Conservation (phyloP, 1,284 basidiomycete genomes). For the Fereydounia khargensis region DNA sequence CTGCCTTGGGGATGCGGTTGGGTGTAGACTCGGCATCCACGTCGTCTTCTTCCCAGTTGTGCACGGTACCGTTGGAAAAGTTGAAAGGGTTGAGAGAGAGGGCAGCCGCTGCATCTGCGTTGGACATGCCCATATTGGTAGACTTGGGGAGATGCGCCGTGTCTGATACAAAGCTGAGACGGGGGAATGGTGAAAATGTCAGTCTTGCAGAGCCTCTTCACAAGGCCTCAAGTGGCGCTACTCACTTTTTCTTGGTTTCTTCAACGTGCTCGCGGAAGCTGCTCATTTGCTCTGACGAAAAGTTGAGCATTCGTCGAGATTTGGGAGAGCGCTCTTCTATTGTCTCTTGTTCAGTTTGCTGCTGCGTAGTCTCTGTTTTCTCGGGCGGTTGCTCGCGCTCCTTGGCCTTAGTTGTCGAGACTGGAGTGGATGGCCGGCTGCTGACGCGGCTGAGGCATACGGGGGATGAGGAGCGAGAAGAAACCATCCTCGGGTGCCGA, state of each 20-base stretch:
- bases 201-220: background rate
- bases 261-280: slow-evolving; percentile 18
- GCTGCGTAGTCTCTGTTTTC: slow-evolving; percentile 8
- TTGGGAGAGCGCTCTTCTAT: background rate
- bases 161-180: slow-evolving; percentile 11
- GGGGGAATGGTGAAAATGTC: background rate
- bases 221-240: background rate
- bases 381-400: too few relatives aligned
- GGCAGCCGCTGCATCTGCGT: slow-evolving; percentile 22
- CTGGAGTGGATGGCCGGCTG: slow-evolving; percentile 1
- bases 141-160: slow-evolving; percentile 32
- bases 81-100: slow-evolving; percentile 32
- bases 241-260: slow-evolving; percentile 16
- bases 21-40: slow-evolving; percentile 9
- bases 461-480: slow-evolving; percentile 9
- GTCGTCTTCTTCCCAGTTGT: slow-evolving; percentile 31
- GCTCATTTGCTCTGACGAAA: slow-evolving; percentile 14
- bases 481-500: background rate
- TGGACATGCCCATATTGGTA: slow-evolving; percentile 36
- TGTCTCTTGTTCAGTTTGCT: background rate
- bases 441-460: slow-evolving; percentile 3
- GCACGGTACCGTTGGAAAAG: slow-evolving; percentile 4
- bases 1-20: slow-evolving; percentile 8
- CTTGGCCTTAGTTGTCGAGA: slow-evolving; percentile 3
- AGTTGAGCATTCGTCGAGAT: slow-evolving; percentile 10